A percentile compares a stretch with the other conserved stretches of the same genome.
These are phyloP conservation scores for Anastatica hierochuntica DNA, from an alignment of 345 rosid species.

Conservation along the genomic window DNA sequence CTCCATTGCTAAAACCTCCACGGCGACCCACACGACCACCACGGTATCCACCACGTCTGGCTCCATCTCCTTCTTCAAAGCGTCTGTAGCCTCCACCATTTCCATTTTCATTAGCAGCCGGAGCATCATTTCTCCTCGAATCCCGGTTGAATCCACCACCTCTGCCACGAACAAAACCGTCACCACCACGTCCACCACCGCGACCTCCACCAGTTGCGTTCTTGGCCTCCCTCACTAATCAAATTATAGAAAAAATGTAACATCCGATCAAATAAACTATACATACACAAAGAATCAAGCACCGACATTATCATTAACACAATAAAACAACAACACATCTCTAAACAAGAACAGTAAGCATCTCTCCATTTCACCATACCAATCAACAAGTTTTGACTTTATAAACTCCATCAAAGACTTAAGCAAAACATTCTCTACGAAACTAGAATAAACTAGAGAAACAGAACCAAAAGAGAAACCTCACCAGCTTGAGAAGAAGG, in stretches of 20 bases:
- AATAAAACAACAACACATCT: neutral
- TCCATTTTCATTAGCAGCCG: constrained; percentile 35
- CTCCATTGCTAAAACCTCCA: constrained; percentile 59
- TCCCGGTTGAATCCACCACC: constrained; percentile 52
- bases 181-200: constrained; percentile 41
- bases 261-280: neutral
- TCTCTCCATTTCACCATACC: neutral
- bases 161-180: constrained; percentile 29
- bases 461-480: neutral
- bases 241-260: neutral
- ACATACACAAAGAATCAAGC: neutral
- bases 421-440: too few species aligned
- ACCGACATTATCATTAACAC: neutral
- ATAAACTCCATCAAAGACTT: neutral
- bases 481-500: constrained; percentile 85
- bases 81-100: constrained; percentile 35
- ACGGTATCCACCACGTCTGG: constrained; percentile 42
- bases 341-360: neutral
- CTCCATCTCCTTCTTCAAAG: constrained; percentile 51
- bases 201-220: constrained; percentile 38
- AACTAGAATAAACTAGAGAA: neutral
- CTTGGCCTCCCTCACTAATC: constrained; percentile 55
- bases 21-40: constrained; percentile 34
- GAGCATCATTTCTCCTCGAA: constrained; percentile 33
- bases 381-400: neutral